Base-by-base conservation (phyloP, 495 filamentous ascomycete species). In the Daldinia concentrica region DNA sequence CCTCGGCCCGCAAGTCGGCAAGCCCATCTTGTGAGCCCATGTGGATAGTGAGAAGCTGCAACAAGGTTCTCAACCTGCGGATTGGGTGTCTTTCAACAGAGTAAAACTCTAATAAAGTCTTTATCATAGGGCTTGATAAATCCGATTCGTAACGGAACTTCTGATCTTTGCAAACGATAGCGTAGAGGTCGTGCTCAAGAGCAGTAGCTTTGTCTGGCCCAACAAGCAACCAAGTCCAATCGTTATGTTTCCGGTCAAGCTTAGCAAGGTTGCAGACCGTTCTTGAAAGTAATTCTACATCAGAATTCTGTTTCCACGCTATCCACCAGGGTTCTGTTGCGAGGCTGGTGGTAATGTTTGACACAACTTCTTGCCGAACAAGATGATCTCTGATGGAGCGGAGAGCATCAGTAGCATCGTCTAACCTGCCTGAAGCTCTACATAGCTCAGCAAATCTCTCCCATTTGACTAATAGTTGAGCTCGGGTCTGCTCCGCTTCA, bases 361-460 rank as follows among this genome's bases (percentile, higher is more conserved):
- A 62, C n/a, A 88, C 76, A 6, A 83, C 78, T 11, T 83, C 85
- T 58, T 85, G 78, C 5, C 80, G 77, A 43, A 86, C 67, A 61
- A 86, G 68, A 62, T 77, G 83, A 14, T 80, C 81, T 64, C 81
- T 78, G 37, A 82, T 82, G 24, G 76, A 61, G 24, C 80, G 80
- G 7, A 88, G 76, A 3, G 78, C 78, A 11, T 77, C 67, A 12
- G 86, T 72, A 8, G 84, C 82, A 67, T 86, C 81, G 1, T 83
- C 80, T 12, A 62, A 50, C 39, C 82, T 77, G 3, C 79, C 79
- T 0, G 79, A 64, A 0, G 71, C 61, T 66, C 74, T 74, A 65
- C 79, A 82, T 3, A 84, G 58, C 12, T 87, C 85, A 7, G 82
- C 82, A 62, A 86, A 79, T 29, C 79, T 74, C 62, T 88, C 86